A percentile compares a stretch with the other conserved stretches of the same genome.
phyloP scores from a whole-genome alignment of 2,329 filamentous ascomycete species.

The Phialophora verrucosa region DNA sequence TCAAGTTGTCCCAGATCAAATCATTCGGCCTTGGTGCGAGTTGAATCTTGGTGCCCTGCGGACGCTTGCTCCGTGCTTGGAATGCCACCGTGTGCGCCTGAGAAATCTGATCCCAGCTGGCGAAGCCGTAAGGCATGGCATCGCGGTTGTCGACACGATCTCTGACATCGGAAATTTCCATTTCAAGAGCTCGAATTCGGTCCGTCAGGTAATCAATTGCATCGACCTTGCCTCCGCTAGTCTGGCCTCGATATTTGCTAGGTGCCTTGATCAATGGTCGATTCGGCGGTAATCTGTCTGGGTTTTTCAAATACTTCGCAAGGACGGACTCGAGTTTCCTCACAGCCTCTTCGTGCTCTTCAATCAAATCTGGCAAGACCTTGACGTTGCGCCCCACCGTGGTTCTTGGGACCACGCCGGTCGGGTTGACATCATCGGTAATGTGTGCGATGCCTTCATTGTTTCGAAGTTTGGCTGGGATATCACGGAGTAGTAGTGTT shows the following conservation, averaged over 20 bases:
- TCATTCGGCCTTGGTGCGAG: slow-evolving; percentile 88
- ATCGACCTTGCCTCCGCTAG: slow-evolving; percentile 78
- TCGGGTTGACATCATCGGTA: slow-evolving; percentile 78
- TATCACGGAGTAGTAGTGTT: slow-evolving; percentile 74
- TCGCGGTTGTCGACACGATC: slow-evolving; percentile 83
- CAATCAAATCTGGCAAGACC: slow-evolving; percentile 82
- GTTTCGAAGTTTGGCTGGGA: slow-evolving; percentile 74
- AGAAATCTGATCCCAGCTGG: slow-evolving; percentile 85
- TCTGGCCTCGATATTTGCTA: slow-evolving; percentile 66
- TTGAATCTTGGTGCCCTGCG: slow-evolving; percentile 74
- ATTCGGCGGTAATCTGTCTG: slow-evolving; percentile 74
- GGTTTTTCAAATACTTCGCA: slow-evolving; percentile 89
- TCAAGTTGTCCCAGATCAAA: slow-evolving; percentile 94
- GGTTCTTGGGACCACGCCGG: slow-evolving; percentile 76
- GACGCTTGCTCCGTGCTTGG: slow-evolving; percentile 77
- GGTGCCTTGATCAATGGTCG: slow-evolving; percentile 80
- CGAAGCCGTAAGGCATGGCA: slow-evolving; percentile 90
- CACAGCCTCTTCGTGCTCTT: slow-evolving; percentile 80
- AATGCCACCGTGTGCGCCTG: slow-evolving; percentile 90
- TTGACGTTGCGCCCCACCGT: slow-evolving; percentile 92
- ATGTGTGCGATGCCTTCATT: slow-evolving; percentile 88
- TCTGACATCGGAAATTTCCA: slow-evolving; percentile 82
- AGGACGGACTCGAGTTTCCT: slow-evolving; percentile 81
- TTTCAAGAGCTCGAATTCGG: slow-evolving; percentile 80
- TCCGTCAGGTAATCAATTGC: slow-evolving; percentile 91